Conservation (phyloP, 1,284 basidiomycete genomes). For the Marasmius oreades region DNA sequence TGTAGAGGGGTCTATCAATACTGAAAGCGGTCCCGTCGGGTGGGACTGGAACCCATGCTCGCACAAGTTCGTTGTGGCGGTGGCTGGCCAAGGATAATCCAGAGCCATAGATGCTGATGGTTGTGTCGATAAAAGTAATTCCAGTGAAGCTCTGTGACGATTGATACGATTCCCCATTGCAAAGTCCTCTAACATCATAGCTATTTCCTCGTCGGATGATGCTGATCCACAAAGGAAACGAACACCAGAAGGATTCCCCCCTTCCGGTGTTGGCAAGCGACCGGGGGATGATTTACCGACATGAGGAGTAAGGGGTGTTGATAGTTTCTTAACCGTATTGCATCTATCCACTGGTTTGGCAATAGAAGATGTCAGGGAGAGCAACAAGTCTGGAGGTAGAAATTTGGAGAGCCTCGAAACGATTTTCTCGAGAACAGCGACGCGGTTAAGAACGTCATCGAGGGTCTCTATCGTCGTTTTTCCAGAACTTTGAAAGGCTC, state of each 20-base stretch:
- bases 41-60: neutral
- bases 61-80: neutral
- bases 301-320: neutral
- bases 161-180: constrained; percentile 24
- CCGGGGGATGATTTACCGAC: neutral
- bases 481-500: neutral
- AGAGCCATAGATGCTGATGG: neutral
- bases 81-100: neutral
- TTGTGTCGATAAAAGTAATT: constrained; percentile 6
- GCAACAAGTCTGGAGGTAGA: constrained; percentile 8
- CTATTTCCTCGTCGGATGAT: constrained; percentile 21
- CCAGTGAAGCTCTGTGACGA: constrained; percentile 18
- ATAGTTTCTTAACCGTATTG: neutral
- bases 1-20: constrained; percentile 17
- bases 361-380: neutral
- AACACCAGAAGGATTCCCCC: neutral
- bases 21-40: constrained; percentile 13
- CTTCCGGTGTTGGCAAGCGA: neutral
- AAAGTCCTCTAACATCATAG: constrained; percentile 26
- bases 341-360: neutral
- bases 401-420: constrained; percentile 12
- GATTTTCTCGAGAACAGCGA: constrained; percentile 13
- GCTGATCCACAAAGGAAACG: neutral
- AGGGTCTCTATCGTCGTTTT: constrained; percentile 8
- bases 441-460: constrained; percentile 15